phyloP scores from a whole-genome alignment of 2,329 filamentous ascomycete species.

The Bimuria novae-zelandiae region DNA sequence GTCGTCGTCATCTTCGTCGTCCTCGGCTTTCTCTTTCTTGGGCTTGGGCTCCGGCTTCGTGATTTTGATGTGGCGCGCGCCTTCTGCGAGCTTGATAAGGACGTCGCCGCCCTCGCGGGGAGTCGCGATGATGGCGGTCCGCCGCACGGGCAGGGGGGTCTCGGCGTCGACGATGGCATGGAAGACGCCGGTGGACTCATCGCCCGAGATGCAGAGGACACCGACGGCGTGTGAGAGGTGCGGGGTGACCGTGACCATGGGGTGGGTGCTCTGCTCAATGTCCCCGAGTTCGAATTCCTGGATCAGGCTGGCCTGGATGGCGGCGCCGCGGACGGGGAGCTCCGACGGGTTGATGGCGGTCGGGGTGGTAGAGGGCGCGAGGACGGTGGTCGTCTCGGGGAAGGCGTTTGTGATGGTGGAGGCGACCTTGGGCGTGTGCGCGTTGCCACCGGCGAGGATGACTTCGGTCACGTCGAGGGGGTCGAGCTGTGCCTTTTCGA shows the following conservation, averaged over 20 bases:
- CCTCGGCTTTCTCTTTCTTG: conserved; percentile 64
- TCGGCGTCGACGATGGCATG: conserved; percentile 80
- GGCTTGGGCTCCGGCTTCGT: conserved; percentile 82
- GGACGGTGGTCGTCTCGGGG: conserved; percentile 75
- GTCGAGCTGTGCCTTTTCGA: conserved; percentile 92
- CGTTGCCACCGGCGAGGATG: conserved; percentile 87
- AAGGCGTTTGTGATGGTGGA: conserved; percentile 79
- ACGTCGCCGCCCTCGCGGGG: conserved; percentile 86
- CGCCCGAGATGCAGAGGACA: conserved; percentile 69
- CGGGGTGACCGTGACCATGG: conserved; percentile 90
- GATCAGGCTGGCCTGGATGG: conserved; percentile 92
- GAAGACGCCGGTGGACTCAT: conserved; percentile 70
- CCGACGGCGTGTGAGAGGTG: conserved; percentile 89
- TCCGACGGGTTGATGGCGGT: conserved; percentile 92
- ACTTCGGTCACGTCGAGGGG: conserved; percentile 93
- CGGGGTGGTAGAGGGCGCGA: conserved; percentile 79
- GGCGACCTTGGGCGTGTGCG: conserved; percentile 93
- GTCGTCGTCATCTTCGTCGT: conserved; percentile 64
- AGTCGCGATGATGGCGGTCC: conserved; percentile 76
- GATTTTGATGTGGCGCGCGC: conserved; percentile 87
- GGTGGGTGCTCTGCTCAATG: conserved; percentile 94
- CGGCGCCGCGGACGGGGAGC: conserved; percentile 84
- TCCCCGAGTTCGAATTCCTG: conserved; percentile 92
- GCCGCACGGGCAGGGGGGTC: conserved; percentile 86
- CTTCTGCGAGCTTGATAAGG: conserved; percentile 86